A percentile compares a stretch with the other conserved stretches of the same genome.
phyloP scores from a whole-genome alignment of 305 asterid genomes.

The Lippia alba region DNA sequence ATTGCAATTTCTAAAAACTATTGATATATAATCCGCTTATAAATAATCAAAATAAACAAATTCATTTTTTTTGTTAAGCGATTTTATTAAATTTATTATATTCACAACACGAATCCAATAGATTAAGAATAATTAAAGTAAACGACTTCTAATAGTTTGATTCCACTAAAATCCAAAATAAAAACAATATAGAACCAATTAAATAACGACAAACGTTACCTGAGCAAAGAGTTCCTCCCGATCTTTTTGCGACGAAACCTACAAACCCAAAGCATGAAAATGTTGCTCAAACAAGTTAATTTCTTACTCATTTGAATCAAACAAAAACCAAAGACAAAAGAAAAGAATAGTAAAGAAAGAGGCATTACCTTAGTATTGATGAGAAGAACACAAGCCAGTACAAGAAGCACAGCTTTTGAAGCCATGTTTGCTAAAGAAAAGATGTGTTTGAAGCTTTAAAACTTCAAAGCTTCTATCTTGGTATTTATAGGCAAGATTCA shows the following conservation, averaged over 20 bases:
- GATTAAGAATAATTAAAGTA: too few relatives aligned
- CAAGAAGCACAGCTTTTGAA: slow-evolving; percentile 40
- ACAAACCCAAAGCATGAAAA: neutral
- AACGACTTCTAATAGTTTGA: too few relatives aligned
- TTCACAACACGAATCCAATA: too few relatives aligned
- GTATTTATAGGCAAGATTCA: slow-evolving; percentile 7
- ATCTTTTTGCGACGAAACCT: slow-evolving; percentile 38
- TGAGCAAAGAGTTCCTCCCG: slow-evolving; percentile 30
- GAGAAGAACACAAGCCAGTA: slow-evolving; percentile 42
- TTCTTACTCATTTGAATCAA: neutral
- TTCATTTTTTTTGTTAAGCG: too few relatives aligned
- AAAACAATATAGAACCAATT: too few relatives aligned
- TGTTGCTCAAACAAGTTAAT: neutral
- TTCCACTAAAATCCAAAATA: too few relatives aligned
- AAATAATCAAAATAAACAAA: too few relatives aligned
- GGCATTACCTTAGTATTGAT: slow-evolving; percentile 36
- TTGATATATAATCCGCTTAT: too few relatives aligned
- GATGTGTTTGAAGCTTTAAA: slow-evolving; percentile 8
- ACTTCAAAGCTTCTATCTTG: neutral
- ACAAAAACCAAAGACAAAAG: neutral
- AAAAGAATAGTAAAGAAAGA: neutral
- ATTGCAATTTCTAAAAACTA: too few relatives aligned
- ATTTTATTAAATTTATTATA: too few relatives aligned
- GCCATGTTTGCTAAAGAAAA: slow-evolving; percentile 32
- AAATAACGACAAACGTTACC: slow-evolving; percentile 22